A percentile compares a stretch with the other conserved stretches of the same genome.
These are phyloP conservation scores for Eucalyptus sideroxylon DNA, from an alignment of 345 rosid species.

Conservation along the genomic window DNA sequence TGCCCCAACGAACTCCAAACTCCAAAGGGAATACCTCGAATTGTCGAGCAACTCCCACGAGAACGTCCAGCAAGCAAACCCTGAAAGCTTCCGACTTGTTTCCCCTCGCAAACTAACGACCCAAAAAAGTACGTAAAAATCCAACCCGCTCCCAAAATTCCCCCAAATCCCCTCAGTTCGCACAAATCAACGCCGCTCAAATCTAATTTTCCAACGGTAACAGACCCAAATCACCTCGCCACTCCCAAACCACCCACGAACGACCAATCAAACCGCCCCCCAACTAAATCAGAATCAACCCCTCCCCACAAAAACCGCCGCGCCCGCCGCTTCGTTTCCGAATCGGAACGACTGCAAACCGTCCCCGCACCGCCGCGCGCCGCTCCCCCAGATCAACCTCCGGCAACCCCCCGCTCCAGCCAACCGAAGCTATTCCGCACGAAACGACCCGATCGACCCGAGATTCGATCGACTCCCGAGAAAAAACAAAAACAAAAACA, in stretches of 20 bases:
- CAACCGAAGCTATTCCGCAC: background rate
- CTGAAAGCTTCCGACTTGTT: background rate
- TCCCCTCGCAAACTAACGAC: background rate
- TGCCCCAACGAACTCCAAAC: background rate
- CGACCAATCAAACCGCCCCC: background rate
- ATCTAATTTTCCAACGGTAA: background rate
- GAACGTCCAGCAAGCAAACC: slow-evolving; percentile 1
- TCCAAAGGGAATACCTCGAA: background rate
- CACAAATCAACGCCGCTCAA: background rate
- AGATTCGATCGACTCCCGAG: background rate
- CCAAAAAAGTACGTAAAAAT: background rate
- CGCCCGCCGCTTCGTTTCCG: background rate
- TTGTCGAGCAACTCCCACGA: background rate
- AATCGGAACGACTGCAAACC: background rate
- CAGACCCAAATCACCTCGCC: background rate
- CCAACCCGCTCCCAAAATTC: background rate
- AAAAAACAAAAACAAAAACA: background rate
- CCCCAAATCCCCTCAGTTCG: background rate
- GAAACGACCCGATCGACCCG: background rate
- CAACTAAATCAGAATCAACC: background rate
- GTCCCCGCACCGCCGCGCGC: background rate
- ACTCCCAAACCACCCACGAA: background rate
- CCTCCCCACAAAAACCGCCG: background rate
- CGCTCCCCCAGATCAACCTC: background rate
- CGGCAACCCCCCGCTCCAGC: background rate